Evolutionary conservation across 768 basidiomycete genomes (phyloP).

Genomic region (Podaxis mareebaensis): DNA sequence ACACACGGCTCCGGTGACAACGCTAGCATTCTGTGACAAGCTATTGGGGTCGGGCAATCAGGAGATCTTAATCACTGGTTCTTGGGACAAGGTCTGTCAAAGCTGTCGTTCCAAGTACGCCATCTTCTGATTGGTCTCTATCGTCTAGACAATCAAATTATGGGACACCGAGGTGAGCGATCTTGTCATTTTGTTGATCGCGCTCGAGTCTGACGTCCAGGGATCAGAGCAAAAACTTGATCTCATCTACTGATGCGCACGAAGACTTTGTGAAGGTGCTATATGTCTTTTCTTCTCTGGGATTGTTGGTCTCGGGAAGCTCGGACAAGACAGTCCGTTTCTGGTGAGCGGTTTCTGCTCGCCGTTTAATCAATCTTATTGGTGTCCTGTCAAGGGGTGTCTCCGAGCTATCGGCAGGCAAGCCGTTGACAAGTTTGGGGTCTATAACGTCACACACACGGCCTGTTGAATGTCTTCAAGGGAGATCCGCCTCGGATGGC

Average conservation of each 20-base stretch:
- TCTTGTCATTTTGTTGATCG: slow-evolving; percentile 6
- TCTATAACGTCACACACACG: slow-evolving; percentile 84
- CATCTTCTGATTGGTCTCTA: slow-evolving; percentile 14
- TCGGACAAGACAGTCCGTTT: slow-evolving; percentile 89
- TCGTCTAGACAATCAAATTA: slow-evolving; percentile 72
- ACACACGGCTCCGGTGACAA: slow-evolving; percentile 89
- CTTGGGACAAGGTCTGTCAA: slow-evolving; percentile 81
- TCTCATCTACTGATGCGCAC: slow-evolving; percentile 79
- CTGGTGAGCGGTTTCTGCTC: slow-evolving; percentile 59
- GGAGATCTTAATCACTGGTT: slow-evolving; percentile 78
- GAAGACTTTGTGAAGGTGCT: slow-evolving; percentile 90
- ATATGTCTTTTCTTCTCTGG: slow-evolving; percentile 63
- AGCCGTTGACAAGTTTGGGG: slow-evolving; percentile 53
- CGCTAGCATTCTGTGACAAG: slow-evolving; percentile 65
- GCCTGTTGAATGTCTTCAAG: slow-evolving; percentile 80
- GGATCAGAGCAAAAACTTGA: slow-evolving; percentile 62
- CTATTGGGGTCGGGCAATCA: slow-evolving; percentile 37
- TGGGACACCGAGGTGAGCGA: slow-evolving; percentile 76
- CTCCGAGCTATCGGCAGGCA: slow-evolving; percentile 39
- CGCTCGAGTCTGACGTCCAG: slow-evolving; percentile 1
- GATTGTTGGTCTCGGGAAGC: slow-evolving; percentile 78
- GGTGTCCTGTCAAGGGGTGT: slow-evolving; percentile 58
- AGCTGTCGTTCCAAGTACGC: not conserved
- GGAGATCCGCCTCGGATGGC: slow-evolving; percentile 44
- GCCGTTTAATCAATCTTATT: not conserved